Conservation (phyloP, 2,329 filamentous ascomycete genomes). For the Trichothecium roseum region DNA sequence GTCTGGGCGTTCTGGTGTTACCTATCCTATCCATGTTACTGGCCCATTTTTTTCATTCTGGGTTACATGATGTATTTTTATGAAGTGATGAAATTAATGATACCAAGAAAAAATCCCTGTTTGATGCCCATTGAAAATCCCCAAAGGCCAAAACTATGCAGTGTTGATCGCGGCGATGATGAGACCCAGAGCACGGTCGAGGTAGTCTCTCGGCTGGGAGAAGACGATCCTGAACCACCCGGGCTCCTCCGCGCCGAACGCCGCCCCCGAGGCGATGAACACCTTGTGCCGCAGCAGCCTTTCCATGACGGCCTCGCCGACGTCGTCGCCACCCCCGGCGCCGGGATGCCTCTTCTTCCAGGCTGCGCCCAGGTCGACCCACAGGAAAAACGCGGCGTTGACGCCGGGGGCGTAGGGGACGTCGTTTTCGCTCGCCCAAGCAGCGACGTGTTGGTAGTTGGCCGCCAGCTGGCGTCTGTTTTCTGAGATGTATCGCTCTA, state of each 20-base stretch:
- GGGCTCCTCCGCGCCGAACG: slow-evolving; percentile 25
- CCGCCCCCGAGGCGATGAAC: slow-evolving; percentile 23
- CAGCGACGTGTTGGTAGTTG: slow-evolving; percentile 25
- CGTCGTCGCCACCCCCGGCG: slow-evolving; percentile 7
- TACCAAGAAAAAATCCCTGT: too few relatives aligned
- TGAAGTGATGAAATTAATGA: too few relatives aligned
- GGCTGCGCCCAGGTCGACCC: slow-evolving; percentile 32
- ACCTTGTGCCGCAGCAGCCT: slow-evolving; percentile 18
- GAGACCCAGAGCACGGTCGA: slow-evolving; percentile 14
- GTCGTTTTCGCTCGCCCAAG: slow-evolving; percentile 23
- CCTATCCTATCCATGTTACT: too few relatives aligned
- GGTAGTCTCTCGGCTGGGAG: slow-evolving; percentile 17
- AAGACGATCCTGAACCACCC: slow-evolving; percentile 30
- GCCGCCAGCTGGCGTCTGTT: slow-evolving; percentile 29
- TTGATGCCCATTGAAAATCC: too few relatives aligned
- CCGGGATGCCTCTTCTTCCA: slow-evolving; percentile 11
- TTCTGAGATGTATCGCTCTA: slow-evolving; percentile 29
- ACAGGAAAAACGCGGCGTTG: slow-evolving; percentile 46
- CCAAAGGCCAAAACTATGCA: too few relatives aligned
- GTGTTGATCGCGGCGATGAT: neutral
- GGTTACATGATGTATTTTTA: too few relatives aligned
- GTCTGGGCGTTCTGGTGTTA: too few relatives aligned
- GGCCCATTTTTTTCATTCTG: too few relatives aligned
- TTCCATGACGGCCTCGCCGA: slow-evolving; percentile 14
- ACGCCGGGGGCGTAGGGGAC: slow-evolving; percentile 34